Conservation (phyloP, 352 stramenopile genomes). For the Phytophthora capsici region DNA sequence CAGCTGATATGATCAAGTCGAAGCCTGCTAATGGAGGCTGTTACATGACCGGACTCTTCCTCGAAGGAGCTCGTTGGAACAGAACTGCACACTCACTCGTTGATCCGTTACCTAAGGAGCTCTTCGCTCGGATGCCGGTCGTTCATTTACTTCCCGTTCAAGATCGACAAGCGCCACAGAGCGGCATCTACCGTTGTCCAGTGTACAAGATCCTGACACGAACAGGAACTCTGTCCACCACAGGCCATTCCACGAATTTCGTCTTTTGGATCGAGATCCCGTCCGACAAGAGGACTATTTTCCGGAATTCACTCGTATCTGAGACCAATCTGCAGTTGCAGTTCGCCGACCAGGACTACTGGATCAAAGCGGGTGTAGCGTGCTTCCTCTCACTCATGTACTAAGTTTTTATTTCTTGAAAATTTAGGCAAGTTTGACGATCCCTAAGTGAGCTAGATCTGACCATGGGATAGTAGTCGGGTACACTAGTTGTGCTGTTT, state of each 20-base stretch:
- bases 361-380: slow-evolving; percentile 96
- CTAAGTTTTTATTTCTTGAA: slow-evolving; percentile 37
- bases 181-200: slow-evolving; percentile 93
- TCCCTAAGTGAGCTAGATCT: slow-evolving; percentile 26
- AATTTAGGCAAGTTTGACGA: slow-evolving; percentile 29
- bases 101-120: slow-evolving; percentile 91
- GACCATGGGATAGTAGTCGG: slow-evolving; percentile 30
- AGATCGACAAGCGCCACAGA: slow-evolving; percentile 76
- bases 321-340: slow-evolving; percentile 93
- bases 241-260: slow-evolving; percentile 97
- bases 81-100: slow-evolving; percentile 71
- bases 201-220: slow-evolving; percentile 96
- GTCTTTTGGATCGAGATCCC: slow-evolving; percentile 98
- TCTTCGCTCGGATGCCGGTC: slow-evolving; percentile 93
- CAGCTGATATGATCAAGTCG: slow-evolving; percentile 55
- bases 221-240: slow-evolving; percentile 94
- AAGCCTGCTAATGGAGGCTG: slow-evolving; percentile 79
- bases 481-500: slow-evolving; percentile 39
- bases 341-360: slow-evolving; percentile 94
- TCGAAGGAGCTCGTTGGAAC: slow-evolving; percentile 93
- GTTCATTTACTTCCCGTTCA: slow-evolving; percentile 87
- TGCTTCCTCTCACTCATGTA: slow-evolving; percentile 94
- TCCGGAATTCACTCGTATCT: slow-evolving; percentile 91
- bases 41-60: slow-evolving; percentile 92
- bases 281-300: slow-evolving; percentile 76